Evolutionary conservation across 2,329 filamentous ascomycete species (phyloP), one percentile per base, ranked within the genome.

Genomic region (Lecanicillium sp.): DNA sequence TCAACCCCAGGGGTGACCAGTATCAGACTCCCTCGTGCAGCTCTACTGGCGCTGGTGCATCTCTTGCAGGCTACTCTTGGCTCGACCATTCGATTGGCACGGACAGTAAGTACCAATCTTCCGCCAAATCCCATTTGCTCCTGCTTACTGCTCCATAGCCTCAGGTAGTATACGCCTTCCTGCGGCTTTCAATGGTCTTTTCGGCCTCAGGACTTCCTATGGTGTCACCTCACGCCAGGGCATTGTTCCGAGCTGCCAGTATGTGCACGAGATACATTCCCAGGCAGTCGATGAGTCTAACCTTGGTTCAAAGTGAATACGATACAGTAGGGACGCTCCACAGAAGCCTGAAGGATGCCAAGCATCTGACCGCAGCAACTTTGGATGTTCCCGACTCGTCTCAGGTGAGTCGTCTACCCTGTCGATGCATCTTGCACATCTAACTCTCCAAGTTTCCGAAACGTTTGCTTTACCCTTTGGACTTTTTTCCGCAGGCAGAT

Each of bases 1-100:
- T 49, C n/a, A 57, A 56, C 40, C 54, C 53, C 3, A 48, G 56
- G 5, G 55, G 52, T 0, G 54, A 59, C 14, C 43, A 46, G 2
- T 57, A 56, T 30, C 49, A 52, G 31, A 47, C 40, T 20, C 51
- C 52, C 3, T 48, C 48, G 6, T 47, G 47, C 19, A 54, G 51
- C 18, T 56, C 51, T 3, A 44, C 49, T 4, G 56, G 55, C 6
- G 48, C 45, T 6, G 53, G 44, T 4, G 49, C 43, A n/a, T 45
- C 54, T 2, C 41, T 58, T 29, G 50, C 55, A 2, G 49, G 49
- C 11, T 58, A 57, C 33, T 46, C 46, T 17, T 59, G 54, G 53
- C 42, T 57, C 2, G 52, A 59, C 33, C 35, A 45, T 10, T 41
- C 48, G 14, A 40, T 53, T 3, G 50, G 36, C 4, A 42, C 39